Percentiles rank a stretch among this genome's conserved stretches.
Evolutionary conservation across 1,139 yeast genomes (phyloP).

Genomic region (Yamadazyma friedrichii): DNA sequence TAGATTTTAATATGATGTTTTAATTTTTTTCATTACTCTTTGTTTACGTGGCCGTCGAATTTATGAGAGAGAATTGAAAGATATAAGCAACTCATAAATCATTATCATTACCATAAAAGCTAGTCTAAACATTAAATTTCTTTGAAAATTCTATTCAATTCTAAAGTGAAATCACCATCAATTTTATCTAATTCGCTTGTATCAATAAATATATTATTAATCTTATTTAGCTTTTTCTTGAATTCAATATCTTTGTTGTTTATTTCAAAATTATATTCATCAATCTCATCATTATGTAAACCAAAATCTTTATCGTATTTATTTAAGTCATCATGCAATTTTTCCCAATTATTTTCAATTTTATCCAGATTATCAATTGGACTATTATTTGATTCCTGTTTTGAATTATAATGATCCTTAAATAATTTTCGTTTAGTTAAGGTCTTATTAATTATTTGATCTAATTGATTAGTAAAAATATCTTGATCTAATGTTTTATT

Average conservation of each 20-base stretch:
- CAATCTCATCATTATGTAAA: constrained; percentile 53
- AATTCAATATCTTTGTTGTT: constrained; percentile 20
- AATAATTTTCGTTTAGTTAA: constrained; percentile 31
- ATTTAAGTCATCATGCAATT: constrained; percentile 42
- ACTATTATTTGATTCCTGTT: constrained; percentile 13
- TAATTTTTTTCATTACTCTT: not conserved
- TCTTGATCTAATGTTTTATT: constrained; percentile 21
- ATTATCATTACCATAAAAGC: no score
- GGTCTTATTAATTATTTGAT: constrained; percentile 27
- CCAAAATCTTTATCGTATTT: constrained; percentile 53
- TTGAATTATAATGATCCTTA: constrained; percentile 29
- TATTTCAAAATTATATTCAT: constrained; percentile 46
- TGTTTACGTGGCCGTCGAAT: no score
- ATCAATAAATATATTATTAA: constrained; percentile 17
- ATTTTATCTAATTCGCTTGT: constrained; percentile 31
- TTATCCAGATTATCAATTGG: constrained; percentile 20
- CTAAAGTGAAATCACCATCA: constrained; percentile 13
- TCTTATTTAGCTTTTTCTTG: constrained; percentile 15
- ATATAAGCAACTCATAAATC: not conserved
- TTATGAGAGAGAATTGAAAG: not conserved
- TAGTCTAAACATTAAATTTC: no score
- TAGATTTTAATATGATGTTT: not conserved
- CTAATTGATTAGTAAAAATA: constrained; percentile 30
- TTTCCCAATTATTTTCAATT: constrained; percentile 51
- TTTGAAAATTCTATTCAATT: constrained; percentile 8